A percentile compares a stretch with the other conserved stretches of the same genome.
Evolutionary conservation across 164 flowering plant genomes (phyloP).

Genomic region (Nymphaea colorata): DNA sequence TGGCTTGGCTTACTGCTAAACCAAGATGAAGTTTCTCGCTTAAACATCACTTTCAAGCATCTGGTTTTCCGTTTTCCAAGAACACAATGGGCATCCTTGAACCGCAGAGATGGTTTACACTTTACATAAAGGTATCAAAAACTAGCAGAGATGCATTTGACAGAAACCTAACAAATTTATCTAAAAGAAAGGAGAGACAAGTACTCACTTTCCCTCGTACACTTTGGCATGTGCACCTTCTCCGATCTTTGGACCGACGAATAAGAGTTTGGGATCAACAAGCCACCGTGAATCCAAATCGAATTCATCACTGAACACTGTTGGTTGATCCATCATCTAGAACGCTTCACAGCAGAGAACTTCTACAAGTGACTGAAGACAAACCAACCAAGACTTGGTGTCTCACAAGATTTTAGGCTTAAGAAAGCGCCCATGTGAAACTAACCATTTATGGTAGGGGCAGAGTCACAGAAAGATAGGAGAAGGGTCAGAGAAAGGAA

Average conservation of each 20-base stretch:
- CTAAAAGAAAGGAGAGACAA: background rate
- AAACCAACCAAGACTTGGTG: conserved; percentile 8
- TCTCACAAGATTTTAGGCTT: background rate
- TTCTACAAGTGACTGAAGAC: background rate
- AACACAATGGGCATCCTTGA: background rate
- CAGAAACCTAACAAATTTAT: background rate
- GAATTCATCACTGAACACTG: conserved; percentile 17
- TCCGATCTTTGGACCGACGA: conserved; percentile 92
- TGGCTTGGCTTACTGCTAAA: background rate
- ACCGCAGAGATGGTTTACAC: background rate
- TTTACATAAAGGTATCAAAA: background rate
- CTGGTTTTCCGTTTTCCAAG: no score
- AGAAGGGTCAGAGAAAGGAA: background rate
- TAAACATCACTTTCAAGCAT: background rate
- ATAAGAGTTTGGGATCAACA: conserved; percentile 75
- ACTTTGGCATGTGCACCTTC: conserved; percentile 99
- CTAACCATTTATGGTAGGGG: conserved; percentile 13
- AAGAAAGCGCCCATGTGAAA: conserved; percentile 3
- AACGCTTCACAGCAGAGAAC: background rate
- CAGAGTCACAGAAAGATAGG: background rate
- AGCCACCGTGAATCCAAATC: conserved; percentile 65
- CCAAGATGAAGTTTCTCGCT: background rate
- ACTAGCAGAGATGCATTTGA: background rate
- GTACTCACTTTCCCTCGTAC: conserved; percentile 92
- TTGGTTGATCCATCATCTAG: background rate